phyloP scores from a whole-genome alignment of 495 filamentous ascomycete genomes.

The Aspergillus baeticus region DNA sequence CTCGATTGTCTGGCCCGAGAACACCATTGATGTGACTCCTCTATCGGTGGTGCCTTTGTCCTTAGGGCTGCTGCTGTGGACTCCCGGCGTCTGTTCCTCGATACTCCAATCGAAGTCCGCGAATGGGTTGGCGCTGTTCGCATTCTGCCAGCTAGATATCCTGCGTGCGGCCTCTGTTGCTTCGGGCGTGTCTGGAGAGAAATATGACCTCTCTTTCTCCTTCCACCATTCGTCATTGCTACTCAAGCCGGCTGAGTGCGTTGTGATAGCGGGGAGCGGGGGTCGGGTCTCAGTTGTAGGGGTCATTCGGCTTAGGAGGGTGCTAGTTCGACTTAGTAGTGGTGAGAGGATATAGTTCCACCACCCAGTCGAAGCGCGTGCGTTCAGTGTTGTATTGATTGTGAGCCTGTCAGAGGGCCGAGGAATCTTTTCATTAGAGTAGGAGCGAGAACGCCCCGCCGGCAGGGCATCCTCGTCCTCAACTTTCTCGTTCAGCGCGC shows the following conservation, averaged over 20 bases:
- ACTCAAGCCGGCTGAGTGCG: conserved; percentile 26
- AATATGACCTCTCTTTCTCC: conserved; percentile 38
- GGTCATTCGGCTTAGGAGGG: conserved; percentile 28
- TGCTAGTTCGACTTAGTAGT: conserved; percentile 52
- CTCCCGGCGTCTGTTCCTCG: conserved; percentile 1
- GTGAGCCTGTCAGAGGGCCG: conserved; percentile 26
- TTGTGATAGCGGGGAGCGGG: conserved; percentile 29
- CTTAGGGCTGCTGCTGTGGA: no score
- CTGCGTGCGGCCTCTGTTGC: conserved; percentile 15
- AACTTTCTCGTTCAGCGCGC: conserved; percentile 60
- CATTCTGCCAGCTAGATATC: conserved; percentile 20
- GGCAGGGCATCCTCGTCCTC: conserved; percentile 20
- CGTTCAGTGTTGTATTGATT: conserved; percentile 47
- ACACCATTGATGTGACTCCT: conserved; percentile 25
- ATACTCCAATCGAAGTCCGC: conserved; percentile 15
- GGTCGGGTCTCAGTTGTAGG: conserved; percentile 29
- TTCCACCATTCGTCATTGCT: conserved; percentile 33
- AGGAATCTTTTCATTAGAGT: conserved; percentile 20
- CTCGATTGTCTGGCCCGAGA: conserved; percentile 28
- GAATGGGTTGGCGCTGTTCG: conserved; percentile 18
- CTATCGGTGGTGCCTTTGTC: background rate
- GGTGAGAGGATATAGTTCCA: conserved; percentile 86
- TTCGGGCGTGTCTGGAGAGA: conserved; percentile 37
- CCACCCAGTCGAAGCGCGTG: conserved; percentile 73
- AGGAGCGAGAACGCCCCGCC: conserved; percentile 14